Evolutionary conservation across 1,284 basidiomycete species (phyloP).

Genomic region (Butyriboletus pseudospeciosus): DNA sequence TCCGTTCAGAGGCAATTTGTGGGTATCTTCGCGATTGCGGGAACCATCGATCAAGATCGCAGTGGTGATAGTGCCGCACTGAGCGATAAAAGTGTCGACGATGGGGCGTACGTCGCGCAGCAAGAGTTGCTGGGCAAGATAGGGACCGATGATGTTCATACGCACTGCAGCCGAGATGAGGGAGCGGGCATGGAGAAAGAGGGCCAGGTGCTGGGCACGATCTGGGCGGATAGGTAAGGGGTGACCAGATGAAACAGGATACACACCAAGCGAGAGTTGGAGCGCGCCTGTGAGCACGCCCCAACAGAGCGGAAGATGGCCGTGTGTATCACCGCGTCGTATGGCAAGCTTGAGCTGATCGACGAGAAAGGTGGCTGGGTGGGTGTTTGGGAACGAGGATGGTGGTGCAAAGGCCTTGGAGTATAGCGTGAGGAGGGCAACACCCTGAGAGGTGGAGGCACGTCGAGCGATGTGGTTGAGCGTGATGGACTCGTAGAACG

Average conservation of each 20-base stretch:
- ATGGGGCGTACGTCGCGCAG: slow-evolving; percentile 66
- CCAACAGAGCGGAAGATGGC: slow-evolving; percentile 90
- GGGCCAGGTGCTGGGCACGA: slow-evolving; percentile 75
- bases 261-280: slow-evolving; percentile 67
- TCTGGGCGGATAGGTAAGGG: slow-evolving; percentile 41
- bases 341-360: slow-evolving; percentile 65
- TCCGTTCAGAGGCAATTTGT: slow-evolving; percentile 40
- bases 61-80: slow-evolving; percentile 46
- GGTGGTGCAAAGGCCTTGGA: slow-evolving; percentile 72
- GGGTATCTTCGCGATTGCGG: slow-evolving; percentile 25
- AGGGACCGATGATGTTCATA: slow-evolving; percentile 90
- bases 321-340: slow-evolving; percentile 61
- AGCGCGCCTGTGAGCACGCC: slow-evolving; percentile 79
- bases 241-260: neutral
- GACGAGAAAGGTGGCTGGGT: slow-evolving; percentile 39
- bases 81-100: slow-evolving; percentile 51
- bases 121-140: slow-evolving; percentile 85
- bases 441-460: slow-evolving; percentile 88
- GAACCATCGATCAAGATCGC: slow-evolving; percentile 21
- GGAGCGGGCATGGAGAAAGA: slow-evolving; percentile 89
- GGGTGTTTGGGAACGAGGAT: slow-evolving; percentile 8
- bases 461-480: slow-evolving; percentile 86
- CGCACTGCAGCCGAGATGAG: slow-evolving; percentile 89
- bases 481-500: slow-evolving; percentile 78
- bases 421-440: slow-evolving; percentile 88